These are phyloP conservation scores for Aspergillus bombycis DNA, from an alignment of 2,329 filamentous ascomycete genomes.

Conservation along the genomic window DNA sequence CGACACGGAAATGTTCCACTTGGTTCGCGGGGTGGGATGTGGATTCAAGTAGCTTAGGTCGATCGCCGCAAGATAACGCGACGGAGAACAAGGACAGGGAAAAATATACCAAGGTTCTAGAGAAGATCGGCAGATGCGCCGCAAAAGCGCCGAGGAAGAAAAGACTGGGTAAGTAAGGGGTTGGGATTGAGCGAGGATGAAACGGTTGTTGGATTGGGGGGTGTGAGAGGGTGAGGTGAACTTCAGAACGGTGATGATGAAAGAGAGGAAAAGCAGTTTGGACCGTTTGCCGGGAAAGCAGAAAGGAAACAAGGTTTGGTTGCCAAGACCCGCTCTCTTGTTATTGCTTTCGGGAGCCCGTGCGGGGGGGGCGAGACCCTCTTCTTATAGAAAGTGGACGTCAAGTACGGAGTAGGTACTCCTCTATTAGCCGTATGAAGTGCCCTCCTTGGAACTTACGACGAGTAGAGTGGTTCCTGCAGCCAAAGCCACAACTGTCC, in stretches of 20 bases:
- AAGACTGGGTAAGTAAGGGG: background rate
- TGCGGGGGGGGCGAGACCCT: slow-evolving; percentile 21
- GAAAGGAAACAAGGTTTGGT: slow-evolving; percentile 18
- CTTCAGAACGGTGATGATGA: slow-evolving; percentile 15
- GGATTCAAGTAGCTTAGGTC: slow-evolving; percentile 4
- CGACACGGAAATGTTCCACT: background rate
- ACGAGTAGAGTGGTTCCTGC: too few species aligned
- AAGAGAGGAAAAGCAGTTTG: slow-evolving; percentile 14
- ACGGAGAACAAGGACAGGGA: slow-evolving; percentile 1
- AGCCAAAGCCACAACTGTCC: too few species aligned
- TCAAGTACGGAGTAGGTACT: too few species aligned
- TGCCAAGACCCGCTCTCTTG: slow-evolving; percentile 17
- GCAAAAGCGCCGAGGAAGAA: background rate
- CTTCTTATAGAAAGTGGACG: background rate
- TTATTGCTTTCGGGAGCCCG: slow-evolving; percentile 12
- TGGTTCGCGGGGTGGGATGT: background rate
- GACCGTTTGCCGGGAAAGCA: background rate
- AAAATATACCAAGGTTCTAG: background rate
- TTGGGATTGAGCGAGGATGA: background rate
- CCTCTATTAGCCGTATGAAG: too few species aligned
- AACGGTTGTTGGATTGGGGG: background rate
- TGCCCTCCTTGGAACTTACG: too few species aligned
- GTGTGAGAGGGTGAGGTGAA: slow-evolving; percentile 3
- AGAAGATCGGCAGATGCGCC: background rate
- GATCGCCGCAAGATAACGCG: slow-evolving; percentile 16